Evolutionary conservation across 2,329 filamentous ascomycete genomes (phyloP).

Genomic region (Dactylellina sp.): DNA sequence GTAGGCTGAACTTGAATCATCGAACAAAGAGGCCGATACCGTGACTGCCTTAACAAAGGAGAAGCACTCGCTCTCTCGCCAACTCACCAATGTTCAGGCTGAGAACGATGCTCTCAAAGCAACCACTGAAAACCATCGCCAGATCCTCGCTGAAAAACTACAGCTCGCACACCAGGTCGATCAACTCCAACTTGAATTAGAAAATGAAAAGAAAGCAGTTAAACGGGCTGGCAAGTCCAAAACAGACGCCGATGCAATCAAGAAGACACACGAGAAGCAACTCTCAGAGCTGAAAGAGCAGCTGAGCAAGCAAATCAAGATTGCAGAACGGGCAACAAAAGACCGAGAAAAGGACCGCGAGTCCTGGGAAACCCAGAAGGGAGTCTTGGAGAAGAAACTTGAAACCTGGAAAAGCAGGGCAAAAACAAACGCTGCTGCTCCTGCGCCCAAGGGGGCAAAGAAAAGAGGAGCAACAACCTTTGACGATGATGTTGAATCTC

Average conservation of each 20-base stretch:
- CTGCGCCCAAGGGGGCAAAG: constrained; percentile 37
- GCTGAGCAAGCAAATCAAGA: constrained; percentile 49
- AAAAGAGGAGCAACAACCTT: constrained; percentile 56
- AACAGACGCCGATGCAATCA: constrained; percentile 40
- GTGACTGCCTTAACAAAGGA: constrained; percentile 46
- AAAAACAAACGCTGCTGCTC: constrained; percentile 40
- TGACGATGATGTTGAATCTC: constrained; percentile 57
- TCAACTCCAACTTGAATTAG: constrained; percentile 68
- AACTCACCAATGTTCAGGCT: constrained; percentile 72
- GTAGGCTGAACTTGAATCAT: constrained; percentile 53
- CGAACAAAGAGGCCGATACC: constrained; percentile 39
- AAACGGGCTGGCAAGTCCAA: constrained; percentile 53
- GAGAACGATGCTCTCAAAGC: constrained; percentile 73
- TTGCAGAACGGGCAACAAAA: constrained; percentile 45
- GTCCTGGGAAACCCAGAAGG: constrained; percentile 53
- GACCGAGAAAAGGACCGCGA: constrained; percentile 48
- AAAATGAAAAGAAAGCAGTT: constrained; percentile 66
- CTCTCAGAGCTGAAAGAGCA: constrained; percentile 50
- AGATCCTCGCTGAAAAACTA: constrained; percentile 67
- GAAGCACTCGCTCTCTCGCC: constrained; percentile 47
- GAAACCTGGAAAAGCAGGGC: constrained; percentile 57
- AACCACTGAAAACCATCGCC: constrained; percentile 69
- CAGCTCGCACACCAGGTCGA: constrained; percentile 68
- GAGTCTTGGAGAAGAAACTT: constrained; percentile 57
- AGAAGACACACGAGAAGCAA: constrained; percentile 42